Base-by-base conservation (phyloP, 2,329 filamentous ascomycete genomes). In the Periconia digitata region DNA sequence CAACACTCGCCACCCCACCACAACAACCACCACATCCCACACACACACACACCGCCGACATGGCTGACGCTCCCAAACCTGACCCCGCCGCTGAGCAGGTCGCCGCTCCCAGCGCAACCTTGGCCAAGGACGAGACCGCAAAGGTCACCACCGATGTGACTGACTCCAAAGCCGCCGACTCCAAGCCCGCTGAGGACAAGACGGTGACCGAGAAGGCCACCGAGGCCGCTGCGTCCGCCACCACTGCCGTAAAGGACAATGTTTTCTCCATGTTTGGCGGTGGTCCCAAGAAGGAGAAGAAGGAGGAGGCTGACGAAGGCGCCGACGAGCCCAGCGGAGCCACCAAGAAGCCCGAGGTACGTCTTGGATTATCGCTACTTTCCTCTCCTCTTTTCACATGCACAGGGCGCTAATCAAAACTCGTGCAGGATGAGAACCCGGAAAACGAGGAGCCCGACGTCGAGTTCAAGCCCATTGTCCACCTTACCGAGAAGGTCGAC, bases 181-280 rank as follows among this genome's bases (percentile, higher is more conserved):
- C 79, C 63, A 82, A 82, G 79, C 76, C 67, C n/a, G 55, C 57
- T 8, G 37, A 36, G 15, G 40, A 43, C 24, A 43, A 43, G 40
- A 44, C 54, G n/a, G 54, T 66, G 41, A 66, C 69, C 20, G 68
- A 72, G 60, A 68, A 64, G 47, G 65, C 67, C 41, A 67, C 73
- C 46, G 69, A 71, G 53, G 72, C 66, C 43, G 67, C 68, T 16
- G 51, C 66, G 6, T 59, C 59, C 37, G 65, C 69, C 20, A 59
- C 69, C 2, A 53, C 70, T 16, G 69, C 74, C 32, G 75, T 75
- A 17, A 78, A 77, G 67, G 76, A 78, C 63, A 78, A 78, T 57
- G 89, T 97, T 58, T 97, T 97, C 80, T 92, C 90, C 74, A 97
- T 99, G 94, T 99, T 99, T 71, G 94, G 94, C 63, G 94, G 94